Conservation (phyloP, 805 yeast species). For the Candida rishiriensis region DNA sequence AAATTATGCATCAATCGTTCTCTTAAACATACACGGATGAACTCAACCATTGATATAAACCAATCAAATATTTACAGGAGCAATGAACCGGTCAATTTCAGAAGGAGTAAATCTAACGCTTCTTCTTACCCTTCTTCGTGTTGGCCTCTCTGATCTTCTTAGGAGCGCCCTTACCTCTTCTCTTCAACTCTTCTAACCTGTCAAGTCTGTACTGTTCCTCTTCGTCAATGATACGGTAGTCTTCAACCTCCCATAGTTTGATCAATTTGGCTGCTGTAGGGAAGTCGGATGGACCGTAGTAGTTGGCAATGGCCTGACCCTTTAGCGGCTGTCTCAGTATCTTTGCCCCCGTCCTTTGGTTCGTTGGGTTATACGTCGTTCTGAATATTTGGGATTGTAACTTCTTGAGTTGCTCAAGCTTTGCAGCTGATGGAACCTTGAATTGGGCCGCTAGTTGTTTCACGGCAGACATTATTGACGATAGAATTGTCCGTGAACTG, state of each 20-base stretch:
- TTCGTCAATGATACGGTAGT: slow-evolving; percentile 51
- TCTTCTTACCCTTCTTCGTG: slow-evolving; percentile 33
- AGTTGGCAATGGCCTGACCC: slow-evolving; percentile 66
- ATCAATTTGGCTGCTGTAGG: slow-evolving; percentile 44
- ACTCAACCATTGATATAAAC: too few relatives aligned
- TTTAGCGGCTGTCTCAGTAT: slow-evolving; percentile 60
- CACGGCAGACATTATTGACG: too few relatives aligned
- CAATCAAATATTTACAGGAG: not conserved
- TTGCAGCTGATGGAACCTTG: slow-evolving; percentile 34
- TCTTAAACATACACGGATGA: too few relatives aligned
- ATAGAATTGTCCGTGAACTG: too few relatives aligned
- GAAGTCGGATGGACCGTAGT: slow-evolving; percentile 72
- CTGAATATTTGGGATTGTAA: slow-evolving; percentile 64
- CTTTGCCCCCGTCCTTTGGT: slow-evolving; percentile 67
- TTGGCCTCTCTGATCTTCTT: slow-evolving; percentile 57
- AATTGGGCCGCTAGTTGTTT: slow-evolving; percentile 8
- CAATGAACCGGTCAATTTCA: not conserved
- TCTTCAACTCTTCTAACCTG: slow-evolving; percentile 62
- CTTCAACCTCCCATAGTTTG: slow-evolving; percentile 22
- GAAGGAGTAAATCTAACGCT: slow-evolving; percentile 6
- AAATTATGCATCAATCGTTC: too few relatives aligned
- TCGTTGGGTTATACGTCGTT: slow-evolving; percentile 63
- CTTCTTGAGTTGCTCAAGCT: slow-evolving; percentile 54
- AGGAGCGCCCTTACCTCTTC: slow-evolving; percentile 89
- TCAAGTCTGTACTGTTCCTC: slow-evolving; percentile 65